Evolutionary conservation across 2,329 filamentous ascomycete species (phyloP).

Genomic region (Coniochaeta hoffmannii): DNA sequence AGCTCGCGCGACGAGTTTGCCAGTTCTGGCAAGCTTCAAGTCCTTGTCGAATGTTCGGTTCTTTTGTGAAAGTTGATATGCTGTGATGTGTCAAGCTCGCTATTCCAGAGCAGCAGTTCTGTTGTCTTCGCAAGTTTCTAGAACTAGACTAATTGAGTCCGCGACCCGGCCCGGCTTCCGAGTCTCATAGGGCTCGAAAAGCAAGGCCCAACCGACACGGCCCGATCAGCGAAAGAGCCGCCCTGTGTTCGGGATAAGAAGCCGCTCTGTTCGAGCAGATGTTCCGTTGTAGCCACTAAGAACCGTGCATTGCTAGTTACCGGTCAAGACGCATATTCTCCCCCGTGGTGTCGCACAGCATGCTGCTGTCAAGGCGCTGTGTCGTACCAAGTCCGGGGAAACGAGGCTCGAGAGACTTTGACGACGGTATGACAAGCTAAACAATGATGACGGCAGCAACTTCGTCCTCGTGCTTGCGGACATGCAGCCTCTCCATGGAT

Average conservation of each 20-base stretch:
- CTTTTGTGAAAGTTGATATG: no score
- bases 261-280: background rate
- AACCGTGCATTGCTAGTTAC: background rate
- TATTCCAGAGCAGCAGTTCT: no score
- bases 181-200: background rate
- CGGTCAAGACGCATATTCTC: no score
- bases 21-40: background rate
- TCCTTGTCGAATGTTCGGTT: no score
- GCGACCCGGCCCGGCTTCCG: background rate
- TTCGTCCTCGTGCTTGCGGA: background rate
- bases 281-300: background rate
- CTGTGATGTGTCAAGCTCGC: no score
- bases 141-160: background rate
- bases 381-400: slow-evolving; percentile 3
- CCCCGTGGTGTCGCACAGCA: background rate
- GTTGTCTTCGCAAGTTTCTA: background rate
- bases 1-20: no score
- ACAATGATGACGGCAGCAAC: background rate
- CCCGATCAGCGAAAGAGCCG: background rate
- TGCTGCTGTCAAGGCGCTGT: background rate
- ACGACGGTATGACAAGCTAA: slow-evolving; percentile 1
- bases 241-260: background rate
- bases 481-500: background rate
- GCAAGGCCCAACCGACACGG: background rate
- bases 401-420: background rate